Conservation (phyloP, 2,329 filamentous ascomycete species). For the Aspergillus texensis region DNA sequence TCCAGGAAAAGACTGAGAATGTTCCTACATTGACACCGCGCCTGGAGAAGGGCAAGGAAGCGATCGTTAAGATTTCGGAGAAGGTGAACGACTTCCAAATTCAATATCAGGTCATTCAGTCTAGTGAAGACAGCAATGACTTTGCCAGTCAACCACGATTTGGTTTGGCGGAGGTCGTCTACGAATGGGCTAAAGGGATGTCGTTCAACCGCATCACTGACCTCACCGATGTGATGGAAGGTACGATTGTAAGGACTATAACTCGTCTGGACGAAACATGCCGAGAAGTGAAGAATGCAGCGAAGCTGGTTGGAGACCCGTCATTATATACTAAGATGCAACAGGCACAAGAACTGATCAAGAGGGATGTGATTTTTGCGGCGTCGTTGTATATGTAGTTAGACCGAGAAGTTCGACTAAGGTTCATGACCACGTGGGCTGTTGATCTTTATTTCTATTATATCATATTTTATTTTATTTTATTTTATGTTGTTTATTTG, state of each 20-base stretch:
- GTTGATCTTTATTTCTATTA: background rate
- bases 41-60: slow-evolving; percentile 79
- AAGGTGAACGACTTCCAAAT: slow-evolving; percentile 91
- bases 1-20: slow-evolving; percentile 91
- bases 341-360: slow-evolving; percentile 95
- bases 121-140: slow-evolving; percentile 87
- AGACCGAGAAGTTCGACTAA: background rate
- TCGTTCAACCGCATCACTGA: slow-evolving; percentile 97
- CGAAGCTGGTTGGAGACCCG: slow-evolving; percentile 91
- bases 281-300: slow-evolving; percentile 95
- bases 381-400: slow-evolving; percentile 81
- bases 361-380: slow-evolving; percentile 89
- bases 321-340: slow-evolving; percentile 96
- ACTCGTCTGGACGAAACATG: slow-evolving; percentile 94
- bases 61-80: slow-evolving; percentile 86
- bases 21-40: slow-evolving; percentile 79
- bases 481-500: background rate
- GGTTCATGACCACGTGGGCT: slow-evolving; percentile 7
- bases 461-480: background rate
- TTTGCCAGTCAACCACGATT: slow-evolving; percentile 87
- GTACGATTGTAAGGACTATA: slow-evolving; percentile 94
- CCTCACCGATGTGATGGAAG: slow-evolving; percentile 93
- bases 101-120: slow-evolving; percentile 86
- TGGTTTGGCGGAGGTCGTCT: slow-evolving; percentile 94
- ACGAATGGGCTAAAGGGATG: slow-evolving; percentile 98